phyloP scores from a whole-genome alignment of 345 rosid species.

The Populus tremula region DNA sequence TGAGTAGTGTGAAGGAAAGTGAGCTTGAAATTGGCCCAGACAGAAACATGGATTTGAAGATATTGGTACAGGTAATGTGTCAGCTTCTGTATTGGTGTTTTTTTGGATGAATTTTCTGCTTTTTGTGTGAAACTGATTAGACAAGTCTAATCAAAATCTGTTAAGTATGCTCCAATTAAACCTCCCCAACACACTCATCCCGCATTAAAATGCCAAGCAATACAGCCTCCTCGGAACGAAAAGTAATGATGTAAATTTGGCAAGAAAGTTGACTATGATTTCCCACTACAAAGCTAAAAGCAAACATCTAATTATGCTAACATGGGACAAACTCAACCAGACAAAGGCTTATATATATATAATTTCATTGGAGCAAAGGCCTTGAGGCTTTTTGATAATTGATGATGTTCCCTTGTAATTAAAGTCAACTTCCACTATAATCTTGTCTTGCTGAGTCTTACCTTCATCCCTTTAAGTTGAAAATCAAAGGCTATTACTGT shows the following conservation, averaged over 20 bases:
- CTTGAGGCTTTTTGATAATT: slow-evolving; percentile 13
- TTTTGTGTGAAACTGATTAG: neutral
- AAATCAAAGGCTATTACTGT: neutral
- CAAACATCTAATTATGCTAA: slow-evolving; percentile 29
- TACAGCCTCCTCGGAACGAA: neutral
- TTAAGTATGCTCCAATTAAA: neutral
- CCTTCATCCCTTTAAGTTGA: neutral
- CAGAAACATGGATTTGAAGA: neutral
- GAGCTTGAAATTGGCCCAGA: neutral
- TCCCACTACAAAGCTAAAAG: slow-evolving; percentile 33
- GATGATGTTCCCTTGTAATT: slow-evolving; percentile 25
- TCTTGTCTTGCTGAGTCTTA: neutral
- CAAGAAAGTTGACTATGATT: slow-evolving; percentile 42
- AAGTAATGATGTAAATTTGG: slow-evolving; percentile 28
- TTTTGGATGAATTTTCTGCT: neutral
- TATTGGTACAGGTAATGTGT: neutral
- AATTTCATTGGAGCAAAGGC: slow-evolving; percentile 26
- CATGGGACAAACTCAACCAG: slow-evolving; percentile 24
- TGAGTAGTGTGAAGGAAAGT: neutral
- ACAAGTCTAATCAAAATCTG: slow-evolving; percentile 4
- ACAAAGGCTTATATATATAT: slow-evolving; percentile 1
- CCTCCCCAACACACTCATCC: neutral
- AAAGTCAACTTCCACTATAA: slow-evolving; percentile 29
- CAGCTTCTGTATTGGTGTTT: neutral
- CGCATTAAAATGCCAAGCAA: neutral